Evolutionary conservation across 2,329 filamentous ascomycete species (phyloP), one percentile per base, ranked within the genome.

Genomic region (Neonectria punicea): DNA sequence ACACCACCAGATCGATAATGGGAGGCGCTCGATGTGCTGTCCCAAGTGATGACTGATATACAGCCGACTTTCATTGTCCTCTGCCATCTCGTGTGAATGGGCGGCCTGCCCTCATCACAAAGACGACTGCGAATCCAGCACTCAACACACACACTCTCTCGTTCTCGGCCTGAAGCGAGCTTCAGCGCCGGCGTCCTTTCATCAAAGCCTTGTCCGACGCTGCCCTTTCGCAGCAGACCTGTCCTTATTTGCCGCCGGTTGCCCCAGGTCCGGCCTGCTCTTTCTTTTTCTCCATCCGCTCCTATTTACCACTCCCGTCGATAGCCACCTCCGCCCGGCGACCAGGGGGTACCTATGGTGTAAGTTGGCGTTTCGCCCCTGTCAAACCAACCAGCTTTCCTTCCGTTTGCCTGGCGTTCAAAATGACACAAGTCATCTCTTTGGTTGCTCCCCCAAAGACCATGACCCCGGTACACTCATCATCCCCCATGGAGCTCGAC

Each of bases 341-440:
- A 49, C 54, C 58, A 51, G 54, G 44, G 44, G 46, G 39, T 43
- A 43, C 39, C 16, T 44, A 58, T 50, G 61, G 58, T 70, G 51
- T 61, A 57, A 64, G 51, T 50, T 50, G 39, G 43, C 49, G 53
- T 25, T 59, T 25, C 58, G 60, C 56, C 62, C 65, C 58, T 58
- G 53, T 49, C 43, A 41, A 32, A 39, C 50, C 41, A 32, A 39
- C 50, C 36, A 39, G 47, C 44, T 53, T 69, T 61, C 62, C 59
- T 63, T 57, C 68, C 58, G 69, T 70, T 72, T 72, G 66, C 55
- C 68, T 41, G 43, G 53, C 53, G 53, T 68, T 46, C 66, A 73
- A 73, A 68, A 74, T 74, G 73, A 67, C 73, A 74, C 72, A 73
- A 59, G 71, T 74, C 67, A 70, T 73, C 66, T 74, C 72, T 66